Evolutionary conservation across 2,329 filamentous ascomycete genomes (phyloP).

Genomic region (Diaporthe sp.): DNA sequence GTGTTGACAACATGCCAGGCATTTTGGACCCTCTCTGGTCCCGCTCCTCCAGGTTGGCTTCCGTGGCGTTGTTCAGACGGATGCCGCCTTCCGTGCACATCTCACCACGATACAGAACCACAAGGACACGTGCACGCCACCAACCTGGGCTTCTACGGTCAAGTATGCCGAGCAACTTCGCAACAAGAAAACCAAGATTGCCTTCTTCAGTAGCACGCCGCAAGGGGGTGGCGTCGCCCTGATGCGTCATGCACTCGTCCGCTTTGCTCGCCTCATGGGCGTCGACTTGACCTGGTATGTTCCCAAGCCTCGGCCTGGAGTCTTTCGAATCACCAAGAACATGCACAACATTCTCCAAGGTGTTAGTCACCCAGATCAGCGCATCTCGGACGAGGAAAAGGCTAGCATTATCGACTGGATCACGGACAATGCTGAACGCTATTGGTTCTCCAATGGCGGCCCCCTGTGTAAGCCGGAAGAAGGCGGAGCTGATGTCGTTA

Average conservation of each 20-base stretch:
- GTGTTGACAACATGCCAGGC: slow-evolving; percentile 53
- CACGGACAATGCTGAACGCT: slow-evolving; percentile 77
- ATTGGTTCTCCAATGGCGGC: slow-evolving; percentile 78
- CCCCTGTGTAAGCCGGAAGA: slow-evolving; percentile 74
- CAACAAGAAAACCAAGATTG: slow-evolving; percentile 74
- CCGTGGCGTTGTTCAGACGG: slow-evolving; percentile 77
- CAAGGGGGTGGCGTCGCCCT: slow-evolving; percentile 87
- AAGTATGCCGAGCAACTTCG: slow-evolving; percentile 74
- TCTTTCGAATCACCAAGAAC: slow-evolving; percentile 88
- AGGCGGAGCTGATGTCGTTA: slow-evolving; percentile 81
- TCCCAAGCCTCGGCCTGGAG: slow-evolving; percentile 81
- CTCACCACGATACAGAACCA: slow-evolving; percentile 70
- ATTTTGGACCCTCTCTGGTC: slow-evolving; percentile 79
- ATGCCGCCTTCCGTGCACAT: slow-evolving; percentile 73
- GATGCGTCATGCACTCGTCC: slow-evolving; percentile 83
- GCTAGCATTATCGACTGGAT: slow-evolving; percentile 78
- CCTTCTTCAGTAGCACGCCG: slow-evolving; percentile 84
- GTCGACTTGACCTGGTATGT: slow-evolving; percentile 84
- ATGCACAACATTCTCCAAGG: slow-evolving; percentile 92
- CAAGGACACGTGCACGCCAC: slow-evolving; percentile 67
- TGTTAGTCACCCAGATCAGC: slow-evolving; percentile 74
- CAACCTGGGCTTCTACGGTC: slow-evolving; percentile 76
- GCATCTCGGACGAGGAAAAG: slow-evolving; percentile 74
- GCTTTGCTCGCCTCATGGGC: slow-evolving; percentile 75
- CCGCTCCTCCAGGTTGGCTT: slow-evolving; percentile 78